Percentiles rank a stretch among this genome's conserved stretches.
phyloP scores from a whole-genome alignment of 2,329 filamentous ascomycete genomes.

The Neophaeococcomyces aloes region DNA sequence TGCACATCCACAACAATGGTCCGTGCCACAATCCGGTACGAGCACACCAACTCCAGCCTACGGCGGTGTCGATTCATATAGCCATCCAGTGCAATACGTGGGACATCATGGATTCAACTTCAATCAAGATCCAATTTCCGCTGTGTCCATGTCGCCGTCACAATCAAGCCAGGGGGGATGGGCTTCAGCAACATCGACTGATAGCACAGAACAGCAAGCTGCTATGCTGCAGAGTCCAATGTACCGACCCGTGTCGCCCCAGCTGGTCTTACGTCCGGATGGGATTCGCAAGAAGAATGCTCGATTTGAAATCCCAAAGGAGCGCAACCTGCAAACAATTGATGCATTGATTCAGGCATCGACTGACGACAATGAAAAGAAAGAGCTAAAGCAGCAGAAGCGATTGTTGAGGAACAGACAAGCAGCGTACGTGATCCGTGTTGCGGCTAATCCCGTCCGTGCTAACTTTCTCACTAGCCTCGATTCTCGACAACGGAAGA shows the following conservation, averaged over 20 bases:
- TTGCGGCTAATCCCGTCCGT: slow-evolving; percentile 22
- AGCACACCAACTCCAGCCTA: slow-evolving; percentile 65
- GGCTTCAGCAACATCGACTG: slow-evolving; percentile 37
- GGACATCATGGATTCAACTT: slow-evolving; percentile 32
- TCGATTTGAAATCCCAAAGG: slow-evolving; percentile 89
- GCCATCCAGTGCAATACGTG: slow-evolving; percentile 34
- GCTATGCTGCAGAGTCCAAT: slow-evolving; percentile 27
- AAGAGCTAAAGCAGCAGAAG: slow-evolving; percentile 98
- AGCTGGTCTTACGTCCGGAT: slow-evolving; percentile 58
- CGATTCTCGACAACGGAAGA: slow-evolving; percentile 94
- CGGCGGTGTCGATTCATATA: slow-evolving; percentile 50
- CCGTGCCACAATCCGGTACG: slow-evolving; percentile 55
- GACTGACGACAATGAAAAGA: slow-evolving; percentile 77
- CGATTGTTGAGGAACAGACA: slow-evolving; percentile 87
- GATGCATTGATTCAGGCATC: slow-evolving; percentile 83
- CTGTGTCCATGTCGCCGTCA: slow-evolving; percentile 51
- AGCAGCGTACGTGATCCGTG: slow-evolving; percentile 81
- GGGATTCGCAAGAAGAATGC: slow-evolving; percentile 99
- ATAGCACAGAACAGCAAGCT: slow-evolving; percentile 32
- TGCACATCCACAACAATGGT: slow-evolving; percentile 48
- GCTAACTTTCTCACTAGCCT: slow-evolving; percentile 47
- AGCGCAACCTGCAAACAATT: slow-evolving; percentile 88
- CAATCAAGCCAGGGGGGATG: slow-evolving; percentile 49
- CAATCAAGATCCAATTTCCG: slow-evolving; percentile 41
- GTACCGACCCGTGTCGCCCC: slow-evolving; percentile 54